Base-by-base conservation (phyloP, 2,329 filamentous ascomycete species). In the Neofusicoccum ribis region DNA sequence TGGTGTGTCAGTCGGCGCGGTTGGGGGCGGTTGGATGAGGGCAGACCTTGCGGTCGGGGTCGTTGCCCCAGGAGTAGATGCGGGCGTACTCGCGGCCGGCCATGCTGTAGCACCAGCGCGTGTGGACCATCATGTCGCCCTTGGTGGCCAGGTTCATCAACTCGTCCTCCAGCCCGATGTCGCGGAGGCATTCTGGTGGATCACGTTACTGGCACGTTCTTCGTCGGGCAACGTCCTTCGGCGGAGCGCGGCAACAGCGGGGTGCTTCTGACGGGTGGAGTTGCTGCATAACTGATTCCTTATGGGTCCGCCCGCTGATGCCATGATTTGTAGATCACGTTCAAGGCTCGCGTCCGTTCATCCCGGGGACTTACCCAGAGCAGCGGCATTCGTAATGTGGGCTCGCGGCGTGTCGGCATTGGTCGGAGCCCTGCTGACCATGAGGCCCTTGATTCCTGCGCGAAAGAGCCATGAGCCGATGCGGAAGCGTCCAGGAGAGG, bases 341-440 rank as follows among this genome's bases (percentile, higher is more conserved):
- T 23, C 23, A 23, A 23, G 23, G 23, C 23, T 23, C 23, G 23
- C 23, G 23, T 23, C 23, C 23, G 23, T 23, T 23, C 27, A 31
- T 7, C 27, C 27, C 5, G 6, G 20, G 69, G 46, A 63, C 70
- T 41, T 70, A 80, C 79, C 78, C 17, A 85, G 71, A 0, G 84
- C 84, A 0, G 84, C 85, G 73, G 83, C 84, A 70, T 88, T 89
- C 49, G 83, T 87, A 64, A 88, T 85, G 70, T 88, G 86, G 0
- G 86, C 86, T 31, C 86, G 77, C 1, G 86, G 86, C 1, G 85
- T 87, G 65, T 84, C 77, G 1, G 86, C 84, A 1, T 82, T 86
- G 3, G 81, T 80, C 0, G 83, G 73, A 0, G 82, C 80, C 1
- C 79, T 71, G 6, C 81, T 80, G 59, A 89, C 78, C 67, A 88